phyloP scores from a whole-genome alignment of 331 rosid genomes.

The Phaseolus coccineus region DNA sequence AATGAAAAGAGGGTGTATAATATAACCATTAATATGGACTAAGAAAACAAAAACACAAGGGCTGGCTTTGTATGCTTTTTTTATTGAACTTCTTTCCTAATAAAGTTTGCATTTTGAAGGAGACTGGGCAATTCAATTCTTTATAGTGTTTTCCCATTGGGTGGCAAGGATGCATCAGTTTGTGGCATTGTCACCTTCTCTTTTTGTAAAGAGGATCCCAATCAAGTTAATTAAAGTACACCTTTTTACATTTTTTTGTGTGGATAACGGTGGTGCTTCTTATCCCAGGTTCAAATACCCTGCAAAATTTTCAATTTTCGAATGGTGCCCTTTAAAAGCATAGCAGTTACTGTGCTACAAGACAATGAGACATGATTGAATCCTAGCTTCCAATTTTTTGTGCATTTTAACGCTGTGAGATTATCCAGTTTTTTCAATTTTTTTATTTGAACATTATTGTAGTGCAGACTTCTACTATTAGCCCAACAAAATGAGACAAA shows the following conservation, averaged over 20 bases:
- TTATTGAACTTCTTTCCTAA: background rate
- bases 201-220: slow-evolving; percentile 27
- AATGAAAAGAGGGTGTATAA: background rate
- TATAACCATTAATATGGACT: background rate
- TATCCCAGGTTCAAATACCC: background rate
- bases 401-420: slow-evolving; percentile 1
- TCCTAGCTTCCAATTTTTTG: slow-evolving; percentile 21
- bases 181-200: background rate
- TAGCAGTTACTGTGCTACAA: background rate
- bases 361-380: background rate
- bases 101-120: slow-evolving; percentile 28
- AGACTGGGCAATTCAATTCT: slow-evolving; percentile 1
- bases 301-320: background rate
- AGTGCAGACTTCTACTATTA: background rate
- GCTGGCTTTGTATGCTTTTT: slow-evolving; percentile 1
- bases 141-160: background rate
- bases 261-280: slow-evolving; percentile 13
- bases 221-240: slow-evolving; percentile 13
- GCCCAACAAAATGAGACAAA: slow-evolving; percentile 21
- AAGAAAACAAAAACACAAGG: background rate
- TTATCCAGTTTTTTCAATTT: background rate
- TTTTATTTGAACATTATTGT: slow-evolving; percentile 12
- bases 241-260: background rate
- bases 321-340: slow-evolving; percentile 2
- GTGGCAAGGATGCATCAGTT: slow-evolving; percentile 30